Conservation (phyloP, 192 early-diverging fungal species). For the Haplosporangium gracile region DNA sequence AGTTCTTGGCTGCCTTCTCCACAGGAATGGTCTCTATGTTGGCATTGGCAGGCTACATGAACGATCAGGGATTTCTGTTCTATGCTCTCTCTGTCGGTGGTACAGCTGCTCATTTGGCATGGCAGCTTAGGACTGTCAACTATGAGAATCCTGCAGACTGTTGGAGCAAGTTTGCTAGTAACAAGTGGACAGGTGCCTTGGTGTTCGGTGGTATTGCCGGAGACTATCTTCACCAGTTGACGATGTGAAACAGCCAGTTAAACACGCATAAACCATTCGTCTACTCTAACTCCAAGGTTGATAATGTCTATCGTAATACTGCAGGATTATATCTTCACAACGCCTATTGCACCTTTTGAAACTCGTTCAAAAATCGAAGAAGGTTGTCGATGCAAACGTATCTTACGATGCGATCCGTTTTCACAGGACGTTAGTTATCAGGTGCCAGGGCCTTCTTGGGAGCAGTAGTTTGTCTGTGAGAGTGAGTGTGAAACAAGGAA, state of each 20-base stretch:
- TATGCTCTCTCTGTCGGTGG: conserved; percentile 80
- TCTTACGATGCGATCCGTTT: background rate
- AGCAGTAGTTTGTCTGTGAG: background rate
- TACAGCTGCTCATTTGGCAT: conserved; percentile 80
- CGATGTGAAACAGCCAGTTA: conserved; percentile 1
- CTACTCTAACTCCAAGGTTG: background rate
- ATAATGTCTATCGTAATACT: background rate
- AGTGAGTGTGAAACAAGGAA: background rate
- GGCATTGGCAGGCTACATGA: conserved; percentile 83
- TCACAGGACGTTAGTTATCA: background rate
- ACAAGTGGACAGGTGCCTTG: conserved; percentile 85
- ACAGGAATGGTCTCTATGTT: conserved; percentile 74
- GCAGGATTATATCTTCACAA: background rate
- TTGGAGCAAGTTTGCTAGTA: conserved; percentile 83
- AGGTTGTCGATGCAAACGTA: background rate
- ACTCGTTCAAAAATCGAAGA: background rate
- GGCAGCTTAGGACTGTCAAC: conserved; percentile 83
- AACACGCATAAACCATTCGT: background rate
- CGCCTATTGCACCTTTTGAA: background rate
- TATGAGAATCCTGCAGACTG: conserved; percentile 75
- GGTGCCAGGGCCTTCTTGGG: background rate
- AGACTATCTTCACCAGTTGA: conserved; percentile 61
- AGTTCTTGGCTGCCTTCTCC: conserved; percentile 81
- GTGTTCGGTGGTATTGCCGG: conserved; percentile 78
- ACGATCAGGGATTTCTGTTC: conserved; percentile 80